Evolutionary conservation across 306 rosid species (phyloP), one percentile per base, ranked within the genome.

Genomic region (Senna siamea): DNA sequence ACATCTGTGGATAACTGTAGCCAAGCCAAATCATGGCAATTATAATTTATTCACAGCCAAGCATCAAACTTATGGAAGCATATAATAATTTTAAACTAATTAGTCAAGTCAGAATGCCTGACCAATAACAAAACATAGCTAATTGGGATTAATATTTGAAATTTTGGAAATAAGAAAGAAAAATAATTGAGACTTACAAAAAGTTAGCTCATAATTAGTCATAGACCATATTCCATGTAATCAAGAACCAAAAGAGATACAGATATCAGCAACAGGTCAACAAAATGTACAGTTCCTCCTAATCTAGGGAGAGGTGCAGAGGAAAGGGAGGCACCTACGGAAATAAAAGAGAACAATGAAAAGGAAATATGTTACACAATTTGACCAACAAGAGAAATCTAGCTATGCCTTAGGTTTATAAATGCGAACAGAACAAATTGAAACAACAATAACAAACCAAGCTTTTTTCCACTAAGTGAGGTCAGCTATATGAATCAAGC

Each of bases 1-100:
- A 87, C 92, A 73, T 89, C 95, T 60, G 83, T 46, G 40, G 90
- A 74, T 71, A 94, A 71, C 98, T 94, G 89, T 79, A 85, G 63
- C 81, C 74, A 76, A 78, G 61, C 74, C 44, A 66, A 37, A 59
- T 44, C 65, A 57, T 75, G 61, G 17, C 41, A 63, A 76, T 72
- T 69, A 44, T 52, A 79, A 58, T 59, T 44, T 48, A 51, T 48
- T 70, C 65, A 69, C 40, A 74, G 38, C 41, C 51, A 56, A 69
- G 61, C 58, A 78, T 61, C 28, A 66, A 55, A 51, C 18, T 22
- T 13, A 8, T 35, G 43, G 8, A 79, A 76, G 63, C 22, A 76
- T 66, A 51, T 13, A 66, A 59, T n/a, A 54, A 59, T 69, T 66
- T 47, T 68, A n/a, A 79, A 51, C 37, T 44, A 50, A 68, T 74